Evolutionary conservation across 2,329 filamentous ascomycete species (phyloP), one percentile per base, ranked within the genome.

Genomic region (Didymellaceae sp.): DNA sequence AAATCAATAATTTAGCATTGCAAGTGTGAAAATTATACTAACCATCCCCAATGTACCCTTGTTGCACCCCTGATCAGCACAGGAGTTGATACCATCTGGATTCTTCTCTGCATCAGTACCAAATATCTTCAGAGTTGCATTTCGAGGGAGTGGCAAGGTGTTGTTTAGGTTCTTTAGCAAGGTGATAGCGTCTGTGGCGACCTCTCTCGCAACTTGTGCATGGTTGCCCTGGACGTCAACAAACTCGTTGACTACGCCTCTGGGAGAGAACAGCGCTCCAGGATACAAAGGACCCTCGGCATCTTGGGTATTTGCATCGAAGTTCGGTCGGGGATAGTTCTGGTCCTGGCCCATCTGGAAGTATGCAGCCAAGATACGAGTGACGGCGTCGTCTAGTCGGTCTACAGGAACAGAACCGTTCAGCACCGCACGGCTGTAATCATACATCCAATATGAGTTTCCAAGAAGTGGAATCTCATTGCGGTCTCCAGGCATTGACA

Each of bases 321-420:
- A 74, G 54, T 74, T 74, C 1, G 68, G 70, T 63, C 13, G 85
- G 79, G 24, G 79, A 6, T 74, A 74, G 33, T 69, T 59, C 39
- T 63, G 58, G 33, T 74, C 70, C 40, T 74, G 72, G n/a, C 70
- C 69, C 58, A 73, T 59, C 45, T 74, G 87, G 67, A 94, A 96
- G 88, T 91, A 97, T 0, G 91, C 80, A 0, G 93, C 92, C 1
- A 96, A 87, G 54, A 96, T 85, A 6, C 92, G 85, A 1, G 90
- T 89, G 0, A 85, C 88, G 85, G 95, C 94, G 67, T 97, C 93
- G 61, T 97, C 90, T 31, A 97, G 74, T 11, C 93, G 83, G 11
- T 89, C 85, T 55, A 95, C 78, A 0, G 93, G 91, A 0, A 97
- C 79, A 0, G 90, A 92, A 0, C 87, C 87, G 60, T 97, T 97